These are phyloP conservation scores for Brassica incana DNA, from an alignment of 345 rosid species.

Conservation along the genomic window DNA sequence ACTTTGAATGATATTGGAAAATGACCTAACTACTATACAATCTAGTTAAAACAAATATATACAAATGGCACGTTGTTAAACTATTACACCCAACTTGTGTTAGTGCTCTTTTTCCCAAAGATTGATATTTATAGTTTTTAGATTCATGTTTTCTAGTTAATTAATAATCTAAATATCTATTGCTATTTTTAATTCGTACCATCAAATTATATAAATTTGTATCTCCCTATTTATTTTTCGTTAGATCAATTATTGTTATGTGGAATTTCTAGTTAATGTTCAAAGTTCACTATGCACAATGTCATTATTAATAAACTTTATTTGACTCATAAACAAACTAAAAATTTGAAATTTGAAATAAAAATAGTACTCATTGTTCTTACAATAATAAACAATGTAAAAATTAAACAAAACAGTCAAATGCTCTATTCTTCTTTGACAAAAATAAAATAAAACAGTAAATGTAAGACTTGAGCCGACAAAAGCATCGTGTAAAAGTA, in stretches of 20 bases:
- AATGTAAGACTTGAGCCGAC: conserved; percentile 29
- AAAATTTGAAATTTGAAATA: neutral
- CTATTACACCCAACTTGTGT: conserved; percentile 30
- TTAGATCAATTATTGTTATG: neutral
- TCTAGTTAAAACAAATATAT: neutral
- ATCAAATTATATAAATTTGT: neutral
- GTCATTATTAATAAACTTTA: neutral
- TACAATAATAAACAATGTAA: neutral
- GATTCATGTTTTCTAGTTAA: neutral
- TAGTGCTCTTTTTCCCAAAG: conserved; percentile 25
- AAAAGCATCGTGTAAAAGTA: conserved; percentile 23
- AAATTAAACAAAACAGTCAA: neutral
- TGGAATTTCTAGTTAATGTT: neutral
- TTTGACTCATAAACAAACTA: neutral
- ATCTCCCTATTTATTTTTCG: neutral
- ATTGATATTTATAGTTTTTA: neutral
- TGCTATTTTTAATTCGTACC: neutral
- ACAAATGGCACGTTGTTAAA: conserved; percentile 25
- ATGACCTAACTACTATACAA: conserved; percentile 26
- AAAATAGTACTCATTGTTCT: neutral
- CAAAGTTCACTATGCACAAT: neutral
- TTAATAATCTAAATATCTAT: neutral
- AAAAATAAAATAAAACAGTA: neutral
- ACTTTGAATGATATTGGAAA: conserved; percentile 6
- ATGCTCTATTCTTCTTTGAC: neutral